Evolutionary conservation across 129 eudicot species (phyloP), one percentile per base, ranked within the genome.

Genomic region (Centaurea solstitialis): DNA sequence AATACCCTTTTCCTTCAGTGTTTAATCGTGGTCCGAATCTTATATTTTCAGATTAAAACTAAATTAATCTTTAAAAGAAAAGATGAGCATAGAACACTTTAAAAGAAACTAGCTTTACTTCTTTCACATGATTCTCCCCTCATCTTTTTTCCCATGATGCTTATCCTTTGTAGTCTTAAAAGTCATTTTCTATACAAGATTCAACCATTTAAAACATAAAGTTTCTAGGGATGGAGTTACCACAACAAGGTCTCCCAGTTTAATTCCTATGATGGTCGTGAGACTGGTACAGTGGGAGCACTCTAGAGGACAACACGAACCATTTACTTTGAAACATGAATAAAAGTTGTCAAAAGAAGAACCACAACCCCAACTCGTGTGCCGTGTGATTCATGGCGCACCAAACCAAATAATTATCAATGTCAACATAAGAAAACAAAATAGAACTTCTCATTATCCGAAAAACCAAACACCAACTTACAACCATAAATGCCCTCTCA

Each of bases 61-160:
- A 69, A 50, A 45, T n/a, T 69, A 69, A 79, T 69, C 37, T 47
- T 30, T 70, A n/a, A 47, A 21, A 50, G 18, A 68, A 30, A 33
- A 22, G 82, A 53, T n/a, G 57, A 74, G 4, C 67, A 70, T 6
- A 74, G 37, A 53, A 76, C 81, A 66, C 43, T 65, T 76, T 62
- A 68, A 45, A 80, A 50, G 78, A 26, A 80, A 47, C 45, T 53
- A 74, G 68, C 78, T 71, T 74, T 74, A 81, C 6, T 81, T 45
- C 62, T 73, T 65, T 81, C 85, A 81, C 86, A 65, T 83, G 86
- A 77, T 77, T 77, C 86, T 83, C 73, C 86, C 74, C 77, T 62
- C 82, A 82, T 66, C 75, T 61, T 75, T 70, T 70, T 77, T 77
- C 47, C 15, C 78, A 41, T 77, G 33, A 77, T 71, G 74, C 70